A percentile compares a stretch with the other conserved stretches of the same genome.
These are phyloP conservation scores for Plasmodium malariae DNA, from an alignment of 169 alveolate species.

Conservation along the genomic window DNA sequence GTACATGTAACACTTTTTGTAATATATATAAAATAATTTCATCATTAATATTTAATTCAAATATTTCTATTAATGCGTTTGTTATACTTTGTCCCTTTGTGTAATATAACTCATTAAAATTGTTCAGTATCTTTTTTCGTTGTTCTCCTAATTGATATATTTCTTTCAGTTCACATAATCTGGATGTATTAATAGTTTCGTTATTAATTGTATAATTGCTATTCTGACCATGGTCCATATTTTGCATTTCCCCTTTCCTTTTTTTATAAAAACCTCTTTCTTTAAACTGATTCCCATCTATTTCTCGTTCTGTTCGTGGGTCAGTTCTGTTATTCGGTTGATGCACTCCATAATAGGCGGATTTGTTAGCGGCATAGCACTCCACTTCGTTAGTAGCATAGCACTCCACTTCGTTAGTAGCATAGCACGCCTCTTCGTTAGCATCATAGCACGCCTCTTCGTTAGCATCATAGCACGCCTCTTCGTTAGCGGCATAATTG, in stretches of 20 bases:
- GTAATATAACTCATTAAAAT: slow-evolving; percentile 32
- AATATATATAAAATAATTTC: slow-evolving; percentile 21
- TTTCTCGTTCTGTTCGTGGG: neutral
- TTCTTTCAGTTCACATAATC: slow-evolving; percentile 39
- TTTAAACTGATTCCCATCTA: neutral
- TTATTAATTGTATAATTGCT: neutral
- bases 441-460: no score
- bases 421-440: no score
- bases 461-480: no score
- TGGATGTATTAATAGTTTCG: neutral
- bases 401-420: no score
- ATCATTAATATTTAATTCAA: neutral
- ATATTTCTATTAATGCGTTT: slow-evolving; percentile 21
- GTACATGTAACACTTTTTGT: slow-evolving; percentile 30
- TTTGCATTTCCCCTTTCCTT: neutral
- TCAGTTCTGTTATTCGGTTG: neutral
- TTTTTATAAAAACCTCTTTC: neutral
- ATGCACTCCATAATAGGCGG: neutral
- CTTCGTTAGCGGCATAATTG: no score
- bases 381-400: no score
- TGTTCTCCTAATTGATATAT: slow-evolving; percentile 35
- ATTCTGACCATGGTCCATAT: neutral
- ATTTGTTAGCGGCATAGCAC: no score
- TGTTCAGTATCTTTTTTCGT: neutral
- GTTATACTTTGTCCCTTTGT: slow-evolving; percentile 49